These are phyloP conservation scores for Penicillium subrubescens DNA, from an alignment of 495 filamentous ascomycete genomes.

Conservation along the genomic window DNA sequence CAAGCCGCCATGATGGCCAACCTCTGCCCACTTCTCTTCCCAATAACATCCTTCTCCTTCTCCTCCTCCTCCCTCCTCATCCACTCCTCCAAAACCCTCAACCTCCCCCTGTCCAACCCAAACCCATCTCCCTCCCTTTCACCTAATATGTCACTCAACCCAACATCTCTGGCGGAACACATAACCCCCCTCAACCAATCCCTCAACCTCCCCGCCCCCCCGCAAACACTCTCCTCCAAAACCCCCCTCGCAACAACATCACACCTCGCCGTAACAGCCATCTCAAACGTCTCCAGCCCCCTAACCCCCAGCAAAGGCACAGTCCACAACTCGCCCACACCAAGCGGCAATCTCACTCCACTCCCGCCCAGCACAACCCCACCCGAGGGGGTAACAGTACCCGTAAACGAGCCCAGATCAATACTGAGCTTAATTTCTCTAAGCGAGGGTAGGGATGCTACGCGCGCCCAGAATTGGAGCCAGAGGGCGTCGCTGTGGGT, in stretches of 20 bases:
- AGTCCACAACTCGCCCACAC: constrained; percentile 35
- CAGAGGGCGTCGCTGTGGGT: constrained; percentile 46
- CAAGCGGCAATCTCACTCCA: constrained; percentile 32
- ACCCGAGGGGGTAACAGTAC: constrained; percentile 10
- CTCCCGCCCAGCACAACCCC: constrained; percentile 16
- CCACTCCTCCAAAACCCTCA: constrained; percentile 15
- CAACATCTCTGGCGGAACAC: constrained; percentile 19
- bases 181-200: constrained; percentile 33
- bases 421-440: constrained; percentile 30
- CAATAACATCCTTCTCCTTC: neutral
- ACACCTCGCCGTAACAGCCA: constrained; percentile 43
- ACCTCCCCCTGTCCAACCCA: constrained; percentile 2
- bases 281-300: constrained; percentile 37
- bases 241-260: constrained; percentile 33
- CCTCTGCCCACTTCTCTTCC: neutral
- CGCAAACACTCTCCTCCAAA: constrained; percentile 31
- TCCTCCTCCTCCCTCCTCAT: constrained; percentile 1
- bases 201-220: constrained; percentile 35
- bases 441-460: constrained; percentile 26
- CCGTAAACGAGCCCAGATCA: constrained; percentile 40
- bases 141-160: neutral
- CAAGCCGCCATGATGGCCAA: constrained; percentile 30
- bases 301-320: constrained; percentile 36
- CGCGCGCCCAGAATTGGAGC: constrained; percentile 37
- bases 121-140: neutral